phyloP scores from a whole-genome alignment of 495 filamentous ascomycete genomes.

The Cercophora newfieldiana region DNA sequence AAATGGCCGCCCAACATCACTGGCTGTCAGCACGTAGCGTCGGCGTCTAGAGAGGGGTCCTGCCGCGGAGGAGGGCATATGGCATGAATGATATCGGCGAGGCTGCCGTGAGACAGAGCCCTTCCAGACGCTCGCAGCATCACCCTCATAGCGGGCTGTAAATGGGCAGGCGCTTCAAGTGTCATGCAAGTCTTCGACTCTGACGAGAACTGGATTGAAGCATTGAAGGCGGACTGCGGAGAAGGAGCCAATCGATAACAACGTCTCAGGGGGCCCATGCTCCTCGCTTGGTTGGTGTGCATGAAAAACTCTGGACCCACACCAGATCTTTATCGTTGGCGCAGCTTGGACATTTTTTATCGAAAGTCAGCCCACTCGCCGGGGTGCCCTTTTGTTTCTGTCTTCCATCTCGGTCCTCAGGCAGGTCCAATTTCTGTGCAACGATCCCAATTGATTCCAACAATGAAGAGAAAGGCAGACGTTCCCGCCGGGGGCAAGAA shows the following conservation, averaged over 20 bases:
- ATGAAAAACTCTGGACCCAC: conserved; percentile 23
- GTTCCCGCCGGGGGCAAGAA: conserved; percentile 36
- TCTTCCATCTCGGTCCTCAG: conserved; percentile 6
- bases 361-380: conserved; percentile 31
- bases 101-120: background rate
- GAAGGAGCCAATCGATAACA: background rate
- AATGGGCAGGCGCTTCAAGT: conserved; percentile 22
- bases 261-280: conserved; percentile 16
- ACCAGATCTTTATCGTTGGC: conserved; percentile 9
- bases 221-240: background rate
- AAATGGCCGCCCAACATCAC: conserved; percentile 3
- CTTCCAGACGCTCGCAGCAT: background rate
- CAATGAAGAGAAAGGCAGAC: conserved; percentile 53
- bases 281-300: conserved; percentile 6
- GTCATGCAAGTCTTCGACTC: conserved; percentile 23
- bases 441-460: conserved; percentile 30
- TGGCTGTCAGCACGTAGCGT: conserved; percentile 18
- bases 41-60: background rate
- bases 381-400: conserved; percentile 4
- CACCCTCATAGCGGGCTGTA: conserved; percentile 2
- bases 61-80: conserved; percentile 22
- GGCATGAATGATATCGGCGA: conserved; percentile 23
- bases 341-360: conserved; percentile 22
- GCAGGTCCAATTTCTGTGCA: background rate
- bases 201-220: background rate